phyloP scores from a whole-genome alignment of 179 eudicot genomes.

The Spergularia azorica region DNA sequence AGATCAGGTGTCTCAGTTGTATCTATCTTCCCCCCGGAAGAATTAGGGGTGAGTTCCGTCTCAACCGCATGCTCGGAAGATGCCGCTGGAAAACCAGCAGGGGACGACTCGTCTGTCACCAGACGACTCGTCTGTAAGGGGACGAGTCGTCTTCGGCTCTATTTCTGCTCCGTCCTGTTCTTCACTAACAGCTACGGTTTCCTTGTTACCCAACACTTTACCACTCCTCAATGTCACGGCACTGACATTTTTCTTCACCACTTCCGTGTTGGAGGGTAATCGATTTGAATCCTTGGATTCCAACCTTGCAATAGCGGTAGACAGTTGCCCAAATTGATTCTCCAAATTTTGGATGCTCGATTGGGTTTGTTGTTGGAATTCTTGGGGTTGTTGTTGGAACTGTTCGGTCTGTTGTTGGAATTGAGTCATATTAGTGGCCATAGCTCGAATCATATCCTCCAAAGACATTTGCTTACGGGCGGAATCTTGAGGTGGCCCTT shows the following conservation, averaged over 20 bases:
- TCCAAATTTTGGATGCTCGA: not conserved
- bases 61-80: no score
- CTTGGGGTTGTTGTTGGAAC: not conserved
- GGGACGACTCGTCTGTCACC: no score
- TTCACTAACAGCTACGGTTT: not conserved
- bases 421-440: not conserved
- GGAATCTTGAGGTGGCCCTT: no score
- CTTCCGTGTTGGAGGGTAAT: not conserved
- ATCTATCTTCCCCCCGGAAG: no score
- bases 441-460: not conserved
- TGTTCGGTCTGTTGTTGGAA: no score
- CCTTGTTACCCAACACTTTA: not conserved
- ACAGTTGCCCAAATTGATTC: not conserved
- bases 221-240: not conserved
- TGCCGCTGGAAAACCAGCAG: no score
- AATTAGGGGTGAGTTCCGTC: no score
- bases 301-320: not conserved
- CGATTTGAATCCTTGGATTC: not conserved
- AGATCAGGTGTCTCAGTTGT: no score
- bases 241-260: not conserved
- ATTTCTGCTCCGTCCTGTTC: not conserved
- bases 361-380: not conserved
- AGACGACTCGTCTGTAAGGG: not conserved
- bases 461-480: not conserved
- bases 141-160: not conserved